phyloP scores from a whole-genome alignment of 495 filamentous ascomycete species.

The Aspergillus campestris region DNA sequence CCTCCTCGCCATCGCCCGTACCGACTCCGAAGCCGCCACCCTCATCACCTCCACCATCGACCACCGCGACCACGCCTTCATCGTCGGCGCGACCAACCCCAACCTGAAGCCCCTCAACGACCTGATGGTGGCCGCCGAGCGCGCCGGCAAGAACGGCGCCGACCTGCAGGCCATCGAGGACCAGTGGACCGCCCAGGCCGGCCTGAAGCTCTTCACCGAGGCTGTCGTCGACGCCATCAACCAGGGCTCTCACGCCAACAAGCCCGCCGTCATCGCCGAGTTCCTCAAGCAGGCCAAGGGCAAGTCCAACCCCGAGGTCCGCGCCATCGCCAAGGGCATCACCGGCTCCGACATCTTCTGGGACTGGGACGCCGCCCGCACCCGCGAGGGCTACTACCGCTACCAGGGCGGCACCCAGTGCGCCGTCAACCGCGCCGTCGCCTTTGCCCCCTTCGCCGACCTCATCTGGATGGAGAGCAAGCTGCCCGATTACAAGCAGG shows the following conservation, averaged over 20 bases:
- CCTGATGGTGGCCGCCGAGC: constrained; percentile 82
- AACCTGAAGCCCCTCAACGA: constrained; percentile 77
- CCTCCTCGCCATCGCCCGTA: constrained; percentile 84
- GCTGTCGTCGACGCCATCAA: constrained; percentile 80
- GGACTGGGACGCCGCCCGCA: constrained; percentile 88
- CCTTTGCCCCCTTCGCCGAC: constrained; percentile 90
- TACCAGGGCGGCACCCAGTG: constrained; percentile 87
- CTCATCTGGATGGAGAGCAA: constrained; percentile 99
- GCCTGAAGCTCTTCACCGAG: constrained; percentile 83
- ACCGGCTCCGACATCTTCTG: constrained; percentile 79
- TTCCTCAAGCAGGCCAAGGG: constrained; percentile 62
- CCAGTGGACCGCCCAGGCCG: constrained; percentile 72
- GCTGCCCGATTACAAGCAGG: constrained; percentile 84
- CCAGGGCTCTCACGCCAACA: constrained; percentile 53
- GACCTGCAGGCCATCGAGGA: constrained; percentile 91
- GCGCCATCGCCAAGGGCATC: constrained; percentile 73
- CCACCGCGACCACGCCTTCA: constrained; percentile 87
- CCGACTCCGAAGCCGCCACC: constrained; percentile 95
- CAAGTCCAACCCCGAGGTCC: constrained; percentile 78
- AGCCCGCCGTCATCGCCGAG: constrained; percentile 53
- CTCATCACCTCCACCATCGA: constrained; percentile 96
- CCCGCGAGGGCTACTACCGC: constrained; percentile 89
- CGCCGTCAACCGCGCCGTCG: constrained; percentile 81
- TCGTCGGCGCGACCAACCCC: constrained; percentile 82
- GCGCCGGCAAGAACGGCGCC: constrained; percentile 68